A percentile compares a stretch with the other conserved stretches of the same genome.
These are phyloP conservation scores for Phoma sp. DNA, from an alignment of 2,329 filamentous ascomycete genomes.

Conservation along the genomic window DNA sequence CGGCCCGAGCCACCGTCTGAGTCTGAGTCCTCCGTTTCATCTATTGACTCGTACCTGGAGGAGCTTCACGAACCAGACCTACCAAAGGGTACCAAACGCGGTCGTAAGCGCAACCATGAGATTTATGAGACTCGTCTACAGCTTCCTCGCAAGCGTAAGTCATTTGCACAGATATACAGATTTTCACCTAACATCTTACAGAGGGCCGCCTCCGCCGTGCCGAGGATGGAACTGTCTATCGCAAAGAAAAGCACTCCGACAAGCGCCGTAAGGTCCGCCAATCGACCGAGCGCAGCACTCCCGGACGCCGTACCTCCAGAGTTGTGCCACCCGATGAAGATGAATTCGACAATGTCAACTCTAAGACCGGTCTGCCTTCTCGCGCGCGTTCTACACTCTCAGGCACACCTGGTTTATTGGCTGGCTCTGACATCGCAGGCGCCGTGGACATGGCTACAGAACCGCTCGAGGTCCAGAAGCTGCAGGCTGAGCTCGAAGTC, in stretches of 20 bases:
- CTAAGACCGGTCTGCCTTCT: neutral
- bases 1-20: constrained; percentile 5
- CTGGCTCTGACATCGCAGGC: constrained; percentile 8
- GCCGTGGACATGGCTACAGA: constrained; percentile 20
- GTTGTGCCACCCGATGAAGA: constrained; percentile 24
- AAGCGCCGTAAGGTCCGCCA: constrained; percentile 16
- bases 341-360: constrained; percentile 1
- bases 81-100: constrained; percentile 28
- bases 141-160: constrained; percentile 34
- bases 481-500: constrained; percentile 41
- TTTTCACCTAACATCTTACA: constrained; percentile 14
- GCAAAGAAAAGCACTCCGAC: constrained; percentile 31
- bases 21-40: constrained; percentile 27
- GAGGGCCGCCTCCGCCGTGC: constrained; percentile 38
- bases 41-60: constrained; percentile 39
- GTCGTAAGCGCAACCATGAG: constrained; percentile 31
- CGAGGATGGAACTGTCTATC: constrained; percentile 33
- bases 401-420: constrained; percentile 15
- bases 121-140: constrained; percentile 40
- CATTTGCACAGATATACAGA: neutral
- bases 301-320: constrained; percentile 1
- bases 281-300: constrained; percentile 19
- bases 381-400: constrained; percentile 18
- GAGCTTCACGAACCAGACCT: constrained; percentile 38
- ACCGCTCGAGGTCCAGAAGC: constrained; percentile 32